phyloP scores from a whole-genome alignment of 176 grass and related monocot genomes.

The Coix lacrymajobi region DNA sequence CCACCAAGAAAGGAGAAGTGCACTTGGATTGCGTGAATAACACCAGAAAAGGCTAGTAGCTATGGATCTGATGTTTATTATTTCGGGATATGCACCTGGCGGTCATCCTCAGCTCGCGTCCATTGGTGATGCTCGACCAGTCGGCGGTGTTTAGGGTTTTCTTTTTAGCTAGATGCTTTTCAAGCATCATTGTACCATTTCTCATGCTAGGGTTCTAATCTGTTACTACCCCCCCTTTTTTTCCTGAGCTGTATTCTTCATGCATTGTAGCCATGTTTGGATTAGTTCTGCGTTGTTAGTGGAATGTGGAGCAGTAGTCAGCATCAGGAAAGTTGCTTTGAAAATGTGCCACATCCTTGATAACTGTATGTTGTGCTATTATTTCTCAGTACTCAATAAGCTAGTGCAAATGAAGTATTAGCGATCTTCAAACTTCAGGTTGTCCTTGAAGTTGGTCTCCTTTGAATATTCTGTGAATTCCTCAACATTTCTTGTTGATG shows the following conservation, averaged over 20 bases:
- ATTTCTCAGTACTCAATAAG: slow-evolving; percentile 33
- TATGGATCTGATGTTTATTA: slow-evolving; percentile 56
- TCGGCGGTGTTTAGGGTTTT: slow-evolving; percentile 81
- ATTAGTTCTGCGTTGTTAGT: slow-evolving; percentile 12
- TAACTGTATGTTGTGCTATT: slow-evolving; percentile 23
- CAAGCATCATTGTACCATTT: slow-evolving; percentile 45
- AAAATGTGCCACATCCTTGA: slow-evolving; percentile 52
- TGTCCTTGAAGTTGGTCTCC: background rate
- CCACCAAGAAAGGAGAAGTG: slow-evolving; percentile 42
- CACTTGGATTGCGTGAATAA: slow-evolving; percentile 37
- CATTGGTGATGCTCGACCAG: slow-evolving; percentile 81
- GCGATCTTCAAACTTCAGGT: background rate
- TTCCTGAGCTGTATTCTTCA: slow-evolving; percentile 7
- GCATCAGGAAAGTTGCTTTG: slow-evolving; percentile 38
- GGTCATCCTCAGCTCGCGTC: slow-evolving; percentile 63
- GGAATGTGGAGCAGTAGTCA: slow-evolving; percentile 52
- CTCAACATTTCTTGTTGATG: background rate
- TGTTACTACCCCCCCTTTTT: slow-evolving; percentile 29
- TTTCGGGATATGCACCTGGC: slow-evolving; percentile 75
- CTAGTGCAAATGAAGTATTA: slow-evolving; percentile 26
- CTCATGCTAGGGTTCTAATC: slow-evolving; percentile 35
- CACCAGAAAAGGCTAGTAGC: slow-evolving; percentile 39
- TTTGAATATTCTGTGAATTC: background rate
- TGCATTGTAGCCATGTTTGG: slow-evolving; percentile 20
- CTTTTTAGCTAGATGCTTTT: slow-evolving; percentile 62